These are phyloP conservation scores for Cytospora mali DNA, from an alignment of 2,329 filamentous ascomycete species.

Conservation along the genomic window DNA sequence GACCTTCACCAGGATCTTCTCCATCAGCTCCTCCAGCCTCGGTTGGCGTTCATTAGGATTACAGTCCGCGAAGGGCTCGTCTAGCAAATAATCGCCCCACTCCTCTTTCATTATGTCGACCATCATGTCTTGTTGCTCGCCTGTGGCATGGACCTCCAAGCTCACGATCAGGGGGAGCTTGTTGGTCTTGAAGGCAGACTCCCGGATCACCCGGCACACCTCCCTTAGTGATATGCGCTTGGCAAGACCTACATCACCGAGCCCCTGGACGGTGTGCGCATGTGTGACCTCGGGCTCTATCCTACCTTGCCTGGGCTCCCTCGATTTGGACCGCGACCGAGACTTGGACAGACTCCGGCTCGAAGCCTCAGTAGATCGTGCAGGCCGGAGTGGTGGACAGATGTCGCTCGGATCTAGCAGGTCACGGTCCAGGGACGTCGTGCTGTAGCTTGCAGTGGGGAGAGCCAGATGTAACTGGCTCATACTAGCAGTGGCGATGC, in stretches of 20 bases:
- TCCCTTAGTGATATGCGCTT: conserved; percentile 84
- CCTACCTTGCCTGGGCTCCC: conserved; percentile 38
- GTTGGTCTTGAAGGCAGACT: conserved; percentile 75
- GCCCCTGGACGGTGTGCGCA: conserved; percentile 40
- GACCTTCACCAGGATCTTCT: conserved; percentile 84
- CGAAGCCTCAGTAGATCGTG: conserved; percentile 24
- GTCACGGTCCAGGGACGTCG: conserved; percentile 23
- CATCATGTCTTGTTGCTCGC: conserved; percentile 87
- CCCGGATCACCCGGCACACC: conserved; percentile 78
- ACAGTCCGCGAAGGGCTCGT: conserved; percentile 53
- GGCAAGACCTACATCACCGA: conserved; percentile 71
- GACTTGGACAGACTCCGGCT: conserved; percentile 12
- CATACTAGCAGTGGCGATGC: conserved; percentile 47
- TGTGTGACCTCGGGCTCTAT: conserved; percentile 80
- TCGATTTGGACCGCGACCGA: conserved; percentile 28
- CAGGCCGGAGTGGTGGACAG: conserved; percentile 18
- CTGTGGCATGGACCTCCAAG: conserved; percentile 83
- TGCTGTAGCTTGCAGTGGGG: conserved; percentile 30
- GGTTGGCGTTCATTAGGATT: conserved; percentile 62
- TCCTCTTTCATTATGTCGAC: conserved; percentile 90
- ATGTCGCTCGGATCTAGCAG: conserved; percentile 27
- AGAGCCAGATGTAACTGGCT: conserved; percentile 33
- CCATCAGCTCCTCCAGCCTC: conserved; percentile 68
- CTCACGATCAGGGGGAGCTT: conserved; percentile 87
- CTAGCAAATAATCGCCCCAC: conserved; percentile 76